phyloP scores from a whole-genome alignment of 495 filamentous ascomycete genomes.

The Lasiosphaeris hirsuta region DNA sequence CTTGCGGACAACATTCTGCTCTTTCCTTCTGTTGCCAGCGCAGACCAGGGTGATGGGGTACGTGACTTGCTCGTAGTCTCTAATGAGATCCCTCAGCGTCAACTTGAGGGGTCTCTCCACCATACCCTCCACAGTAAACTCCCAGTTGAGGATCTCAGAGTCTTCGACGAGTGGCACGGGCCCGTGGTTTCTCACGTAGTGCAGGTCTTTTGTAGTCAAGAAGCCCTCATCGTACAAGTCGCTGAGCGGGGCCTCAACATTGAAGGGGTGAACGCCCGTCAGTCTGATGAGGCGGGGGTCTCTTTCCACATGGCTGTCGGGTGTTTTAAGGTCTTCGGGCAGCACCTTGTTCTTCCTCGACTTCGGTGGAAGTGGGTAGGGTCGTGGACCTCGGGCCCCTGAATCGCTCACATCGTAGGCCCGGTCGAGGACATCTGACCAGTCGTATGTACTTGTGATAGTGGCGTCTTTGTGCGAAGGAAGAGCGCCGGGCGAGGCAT shows the following conservation, averaged over 20 bases:
- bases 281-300: constrained; percentile 84
- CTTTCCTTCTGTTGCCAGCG: constrained; percentile 90
- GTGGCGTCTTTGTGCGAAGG: neutral
- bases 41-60: constrained; percentile 89
- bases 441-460: neutral
- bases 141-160: constrained; percentile 72
- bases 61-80: constrained; percentile 78
- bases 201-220: constrained; percentile 84
- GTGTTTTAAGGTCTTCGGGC: constrained; percentile 73
- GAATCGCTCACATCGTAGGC: constrained; percentile 14
- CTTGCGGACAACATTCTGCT: constrained; percentile 89
- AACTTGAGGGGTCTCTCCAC: constrained; percentile 76
- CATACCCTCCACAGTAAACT: constrained; percentile 80
- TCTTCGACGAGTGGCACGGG: constrained; percentile 76
- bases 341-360: constrained; percentile 61
- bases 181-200: constrained; percentile 96
- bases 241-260: constrained; percentile 83
- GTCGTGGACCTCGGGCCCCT: constrained; percentile 9
- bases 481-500: neutral
- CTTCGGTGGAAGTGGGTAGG: constrained; percentile 68
- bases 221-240: constrained; percentile 84
- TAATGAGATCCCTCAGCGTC: constrained; percentile 68
- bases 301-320: constrained; percentile 80
- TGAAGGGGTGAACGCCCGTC: constrained; percentile 91
- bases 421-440: neutral